Evolutionary conservation across 805 yeast species (phyloP).

Genomic region (Maudiozyma serrabonitensis): DNA sequence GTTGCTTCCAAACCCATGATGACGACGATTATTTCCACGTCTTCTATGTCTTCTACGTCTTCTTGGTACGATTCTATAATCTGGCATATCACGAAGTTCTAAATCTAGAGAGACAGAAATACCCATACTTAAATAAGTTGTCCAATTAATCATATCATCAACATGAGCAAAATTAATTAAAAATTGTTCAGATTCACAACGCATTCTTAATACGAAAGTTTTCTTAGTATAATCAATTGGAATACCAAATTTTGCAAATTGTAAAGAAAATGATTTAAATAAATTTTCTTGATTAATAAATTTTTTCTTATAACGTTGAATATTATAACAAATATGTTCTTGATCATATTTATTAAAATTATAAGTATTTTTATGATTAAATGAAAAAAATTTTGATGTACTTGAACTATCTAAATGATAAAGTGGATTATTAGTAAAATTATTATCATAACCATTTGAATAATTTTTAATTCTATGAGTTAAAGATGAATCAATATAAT

Average conservation of each 20-base stretch:
- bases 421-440: neutral
- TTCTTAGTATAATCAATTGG: slow-evolving; percentile 77
- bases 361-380: slow-evolving; percentile 13
- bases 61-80: slow-evolving; percentile 71
- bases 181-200: slow-evolving; percentile 79
- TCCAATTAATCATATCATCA: slow-evolving; percentile 71
- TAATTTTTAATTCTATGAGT: slow-evolving; percentile 25
- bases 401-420: slow-evolving; percentile 4
- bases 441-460: slow-evolving; percentile 14
- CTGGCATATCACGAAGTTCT: slow-evolving; percentile 60
- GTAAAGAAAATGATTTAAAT: slow-evolving; percentile 65
- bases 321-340: slow-evolving; percentile 14
- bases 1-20: neutral
- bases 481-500: slow-evolving; percentile 33
- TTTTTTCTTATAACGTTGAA: slow-evolving; percentile 14
- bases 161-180: slow-evolving; percentile 53
- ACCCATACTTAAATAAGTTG: slow-evolving; percentile 60
- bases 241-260: slow-evolving; percentile 73
- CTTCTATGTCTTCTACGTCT: slow-evolving; percentile 41
- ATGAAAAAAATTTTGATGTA: slow-evolving; percentile 6
- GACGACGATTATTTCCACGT: slow-evolving; percentile 6
- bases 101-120: slow-evolving; percentile 74
- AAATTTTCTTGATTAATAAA: slow-evolving; percentile 31
- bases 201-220: slow-evolving; percentile 56
- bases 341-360: slow-evolving; percentile 23